These are phyloP conservation scores for Apiospora sp. DNA, from an alignment of 2,329 filamentous ascomycete species.

Conservation along the genomic window DNA sequence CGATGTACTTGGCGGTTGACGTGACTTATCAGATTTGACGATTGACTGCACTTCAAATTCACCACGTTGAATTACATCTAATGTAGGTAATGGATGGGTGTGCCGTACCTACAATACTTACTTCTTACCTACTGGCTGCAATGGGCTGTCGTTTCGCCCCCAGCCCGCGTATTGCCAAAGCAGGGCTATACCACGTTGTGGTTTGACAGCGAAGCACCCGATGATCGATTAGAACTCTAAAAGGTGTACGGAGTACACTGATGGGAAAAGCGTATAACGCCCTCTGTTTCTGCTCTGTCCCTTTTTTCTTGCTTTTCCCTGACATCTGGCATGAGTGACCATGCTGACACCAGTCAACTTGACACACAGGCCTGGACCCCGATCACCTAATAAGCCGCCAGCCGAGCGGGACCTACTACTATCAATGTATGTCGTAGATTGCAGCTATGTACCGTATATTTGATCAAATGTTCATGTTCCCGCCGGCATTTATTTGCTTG, in stretches of 20 bases:
- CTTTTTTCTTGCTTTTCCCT: not conserved
- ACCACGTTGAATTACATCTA: too few species aligned
- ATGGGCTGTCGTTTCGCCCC: not conserved
- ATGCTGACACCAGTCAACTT: not conserved
- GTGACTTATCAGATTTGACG: conserved; percentile 12
- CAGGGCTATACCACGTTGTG: conserved; percentile 1
- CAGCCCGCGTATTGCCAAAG: not conserved
- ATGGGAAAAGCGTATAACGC: not conserved
- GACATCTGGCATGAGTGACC: conserved; percentile 2
- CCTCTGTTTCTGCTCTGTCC: not conserved
- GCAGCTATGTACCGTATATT: not conserved
- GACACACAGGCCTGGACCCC: not conserved
- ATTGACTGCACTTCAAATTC: not conserved
- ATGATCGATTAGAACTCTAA: not conserved
- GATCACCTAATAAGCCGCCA: conserved; percentile 7
- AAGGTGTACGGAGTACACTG: not conserved
- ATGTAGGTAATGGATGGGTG: too few species aligned
- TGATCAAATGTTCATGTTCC: not conserved
- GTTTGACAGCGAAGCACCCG: conserved; percentile 12
- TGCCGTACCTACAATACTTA: too few species aligned
- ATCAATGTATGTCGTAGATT: not conserved
- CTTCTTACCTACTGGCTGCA: too few species aligned
- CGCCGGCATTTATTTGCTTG: too few species aligned
- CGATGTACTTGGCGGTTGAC: conserved; percentile 4
- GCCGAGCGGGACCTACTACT: not conserved